Conservation (phyloP, 257 asterid genomes). For the Ajuga chamaepitys region DNA sequence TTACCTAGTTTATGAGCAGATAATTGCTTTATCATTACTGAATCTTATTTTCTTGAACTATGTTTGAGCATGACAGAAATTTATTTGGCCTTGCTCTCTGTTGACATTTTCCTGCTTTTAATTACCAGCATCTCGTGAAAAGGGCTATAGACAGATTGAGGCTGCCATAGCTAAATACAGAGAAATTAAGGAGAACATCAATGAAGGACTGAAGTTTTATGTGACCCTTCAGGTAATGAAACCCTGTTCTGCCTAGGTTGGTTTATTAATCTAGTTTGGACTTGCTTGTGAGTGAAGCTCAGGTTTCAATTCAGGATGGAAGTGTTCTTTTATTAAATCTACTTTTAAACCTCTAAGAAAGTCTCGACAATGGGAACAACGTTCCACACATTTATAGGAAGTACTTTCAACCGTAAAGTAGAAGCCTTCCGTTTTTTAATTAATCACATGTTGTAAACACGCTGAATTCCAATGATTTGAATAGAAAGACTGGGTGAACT, state of each 20-base stretch:
- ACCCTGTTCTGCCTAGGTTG: slow-evolving; percentile 5
- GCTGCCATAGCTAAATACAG: slow-evolving; percentile 82
- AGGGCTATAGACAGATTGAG: slow-evolving; percentile 84
- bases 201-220: slow-evolving; percentile 95
- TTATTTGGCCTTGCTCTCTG: slow-evolving; percentile 4
- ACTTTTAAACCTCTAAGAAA: no score
- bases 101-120: slow-evolving; percentile 19
- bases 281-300: not conserved
- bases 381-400: no score
- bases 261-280: not conserved
- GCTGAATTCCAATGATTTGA: no score
- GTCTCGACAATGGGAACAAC: no score
- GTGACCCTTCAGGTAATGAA: slow-evolving; percentile 82
- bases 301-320: not conserved
- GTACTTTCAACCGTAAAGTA: no score
- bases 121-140: slow-evolving; percentile 86
- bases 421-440: no score
- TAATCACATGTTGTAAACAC: no score
- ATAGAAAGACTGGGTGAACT: no score
- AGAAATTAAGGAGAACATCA: slow-evolving; percentile 87
- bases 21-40: not conserved
- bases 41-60: not conserved
- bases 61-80: not conserved
- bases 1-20: not conserved
- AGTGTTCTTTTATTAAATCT: not conserved